phyloP scores from a whole-genome alignment of 2,329 filamentous ascomycete genomes.

The Beauveria rudraprayagi region DNA sequence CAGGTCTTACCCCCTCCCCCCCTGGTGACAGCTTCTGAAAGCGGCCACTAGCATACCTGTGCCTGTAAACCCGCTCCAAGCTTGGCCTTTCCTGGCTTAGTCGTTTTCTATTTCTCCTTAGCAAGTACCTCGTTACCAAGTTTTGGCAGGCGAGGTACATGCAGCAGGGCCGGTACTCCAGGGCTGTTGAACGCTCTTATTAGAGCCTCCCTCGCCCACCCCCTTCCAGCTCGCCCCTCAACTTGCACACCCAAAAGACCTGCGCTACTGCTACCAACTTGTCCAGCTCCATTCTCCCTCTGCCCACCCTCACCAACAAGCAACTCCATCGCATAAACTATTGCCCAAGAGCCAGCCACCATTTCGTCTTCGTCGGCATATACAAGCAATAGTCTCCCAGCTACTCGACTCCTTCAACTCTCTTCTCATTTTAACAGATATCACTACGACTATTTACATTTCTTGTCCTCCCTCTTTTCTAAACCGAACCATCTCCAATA shows the following conservation, averaged over 20 bases:
- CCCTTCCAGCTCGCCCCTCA: neutral
- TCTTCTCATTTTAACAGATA: neutral
- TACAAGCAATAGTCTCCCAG: neutral
- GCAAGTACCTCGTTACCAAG: too few species aligned
- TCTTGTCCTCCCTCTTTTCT: neutral
- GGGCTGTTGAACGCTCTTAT: neutral
- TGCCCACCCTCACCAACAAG: neutral
- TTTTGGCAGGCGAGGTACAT: too few species aligned
- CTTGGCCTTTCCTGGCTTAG: too few species aligned
- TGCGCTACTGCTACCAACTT: too few species aligned
- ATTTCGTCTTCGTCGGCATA: neutral
- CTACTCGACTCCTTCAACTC: neutral
- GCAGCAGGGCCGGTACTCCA: neutral
- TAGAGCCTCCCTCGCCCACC: conserved; percentile 4
- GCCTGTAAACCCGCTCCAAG: neutral
- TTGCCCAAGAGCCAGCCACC: neutral
- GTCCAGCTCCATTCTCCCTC: neutral
- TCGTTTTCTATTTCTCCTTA: too few species aligned
- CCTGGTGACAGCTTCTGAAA: neutral
- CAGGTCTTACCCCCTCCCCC: neutral
- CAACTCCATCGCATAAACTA: neutral
- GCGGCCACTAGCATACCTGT: conserved; percentile 7
- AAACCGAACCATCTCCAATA: neutral
- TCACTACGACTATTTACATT: neutral
- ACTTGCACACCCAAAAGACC: neutral